Percentiles rank a stretch among this genome's conserved stretches.
phyloP scores from a whole-genome alignment of 352 stramenopile genomes.

The Globisporangium mamillatum region DNA sequence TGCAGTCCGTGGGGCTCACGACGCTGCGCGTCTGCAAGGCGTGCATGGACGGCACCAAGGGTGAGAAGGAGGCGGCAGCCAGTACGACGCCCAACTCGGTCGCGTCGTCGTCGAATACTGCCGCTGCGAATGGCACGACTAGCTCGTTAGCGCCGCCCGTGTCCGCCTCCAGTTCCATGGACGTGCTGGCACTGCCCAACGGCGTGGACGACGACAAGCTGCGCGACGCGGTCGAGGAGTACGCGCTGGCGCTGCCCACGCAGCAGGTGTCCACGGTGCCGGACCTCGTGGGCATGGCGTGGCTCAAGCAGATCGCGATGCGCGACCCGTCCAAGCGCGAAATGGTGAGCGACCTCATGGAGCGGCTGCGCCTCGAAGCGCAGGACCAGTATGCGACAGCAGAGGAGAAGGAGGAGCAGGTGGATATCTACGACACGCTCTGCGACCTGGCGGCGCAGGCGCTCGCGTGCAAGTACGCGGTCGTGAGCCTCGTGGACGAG shows the following conservation, averaged over 20 bases:
- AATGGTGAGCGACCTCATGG: constrained; percentile 72
- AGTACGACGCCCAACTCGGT: constrained; percentile 19
- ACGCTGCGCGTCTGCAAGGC: constrained; percentile 77
- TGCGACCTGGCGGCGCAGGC: constrained; percentile 77
- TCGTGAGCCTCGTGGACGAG: constrained; percentile 90
- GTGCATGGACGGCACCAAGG: constrained; percentile 64
- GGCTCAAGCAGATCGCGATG: constrained; percentile 66
- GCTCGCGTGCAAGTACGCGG: constrained; percentile 73
- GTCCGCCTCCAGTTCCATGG: background rate
- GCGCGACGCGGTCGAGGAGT: constrained; percentile 65
- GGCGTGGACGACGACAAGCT: constrained; percentile 44
- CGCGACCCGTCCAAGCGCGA: constrained; percentile 67
- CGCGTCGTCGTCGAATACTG: background rate
- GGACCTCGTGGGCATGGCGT: constrained; percentile 75
- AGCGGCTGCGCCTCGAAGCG: constrained; percentile 51
- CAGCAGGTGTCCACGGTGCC: constrained; percentile 56
- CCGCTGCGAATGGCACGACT: background rate
- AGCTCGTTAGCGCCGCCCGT: background rate
- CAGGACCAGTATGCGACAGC: constrained; percentile 21
- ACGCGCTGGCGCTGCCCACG: constrained; percentile 61
- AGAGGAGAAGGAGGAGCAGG: constrained; percentile 35
- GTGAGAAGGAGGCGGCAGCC: constrained; percentile 18
- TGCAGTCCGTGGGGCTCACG: constrained; percentile 69
- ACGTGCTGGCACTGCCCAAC: constrained; percentile 25
- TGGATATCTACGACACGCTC: constrained; percentile 85